Evolutionary conservation across 108 stramenopile genomes (phyloP), one percentile per base, ranked within the genome.

Genomic region (Nannochloropsis salina): DNA sequence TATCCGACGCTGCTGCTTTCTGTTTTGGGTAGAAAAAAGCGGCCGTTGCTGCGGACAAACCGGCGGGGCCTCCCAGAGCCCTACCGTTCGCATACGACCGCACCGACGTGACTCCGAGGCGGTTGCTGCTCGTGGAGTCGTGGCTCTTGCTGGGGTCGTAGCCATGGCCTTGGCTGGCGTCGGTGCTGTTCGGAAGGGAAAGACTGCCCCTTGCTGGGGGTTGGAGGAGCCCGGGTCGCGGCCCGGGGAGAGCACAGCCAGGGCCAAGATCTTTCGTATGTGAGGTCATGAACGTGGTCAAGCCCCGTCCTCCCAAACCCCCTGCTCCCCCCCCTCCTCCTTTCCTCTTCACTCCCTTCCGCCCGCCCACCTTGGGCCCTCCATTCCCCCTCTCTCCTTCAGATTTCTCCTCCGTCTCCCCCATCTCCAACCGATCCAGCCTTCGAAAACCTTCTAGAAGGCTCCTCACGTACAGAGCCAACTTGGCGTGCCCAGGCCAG

Each of bases 1-100:
- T 31, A 31, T 31, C 31, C 31, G 31, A 31, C 31, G 31, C 31
- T 31, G 31, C 31, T 31, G 31, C 31, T 31, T 31, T 31, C 31
- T 31, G 31, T 74, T n/a, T 74, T 74, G 61, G 61, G 61, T n/a
- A 74, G 61, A n/a, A 74, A 74, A 74, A 74, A n/a, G 61, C 61
- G n/a, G 61, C 61, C 20, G 61, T 74, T 15, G 61, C 61, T 3
- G 61, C 3, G 8, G 61, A 74, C 8, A 74, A 74, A 74, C 61
- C 61, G 15, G 61, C 61, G 20, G 20, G 20, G 15, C 61, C 61
- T 2, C 15, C 61, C 4, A 74, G 20, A 4, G 61, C 20, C 8
- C 20, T n/a, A 4, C 61, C 2, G n/a, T 74, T 74, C 61, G n/a
- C 61, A 74, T 2, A 74, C 4, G 61, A 6, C 3, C 61, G 61